Evolutionary conservation across 2,329 filamentous ascomycete species (phyloP).

Genomic region (Penicillium sp.): DNA sequence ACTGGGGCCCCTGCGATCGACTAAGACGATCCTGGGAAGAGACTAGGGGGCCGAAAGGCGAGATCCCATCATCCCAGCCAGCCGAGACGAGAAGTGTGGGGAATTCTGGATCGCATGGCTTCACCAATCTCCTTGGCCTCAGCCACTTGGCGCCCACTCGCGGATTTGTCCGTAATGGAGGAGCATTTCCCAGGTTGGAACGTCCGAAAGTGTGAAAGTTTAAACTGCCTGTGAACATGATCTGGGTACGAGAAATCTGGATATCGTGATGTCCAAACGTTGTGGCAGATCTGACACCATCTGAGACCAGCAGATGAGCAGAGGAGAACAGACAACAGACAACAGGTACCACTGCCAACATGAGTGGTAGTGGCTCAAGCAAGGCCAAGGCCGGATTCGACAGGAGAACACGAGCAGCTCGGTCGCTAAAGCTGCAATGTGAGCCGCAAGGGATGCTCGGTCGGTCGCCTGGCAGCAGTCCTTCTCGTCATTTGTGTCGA

Average conservation of each 20-base stretch:
- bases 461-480: conserved; percentile 10
- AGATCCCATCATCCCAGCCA: conserved; percentile 27
- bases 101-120: conserved; percentile 24
- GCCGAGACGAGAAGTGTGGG: conserved; percentile 27
- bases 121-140: conserved; percentile 9
- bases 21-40: conserved; percentile 20
- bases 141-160: conserved; percentile 9
- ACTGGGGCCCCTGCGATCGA: conserved; percentile 24
- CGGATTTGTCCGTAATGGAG: conserved; percentile 23
- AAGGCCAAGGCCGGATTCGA: conserved; percentile 4
- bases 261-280: background rate
- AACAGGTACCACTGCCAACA: no score
- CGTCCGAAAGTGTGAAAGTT: background rate
- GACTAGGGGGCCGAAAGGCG: conserved; percentile 14
- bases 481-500: conserved; percentile 6
- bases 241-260: background rate
- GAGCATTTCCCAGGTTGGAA: background rate
- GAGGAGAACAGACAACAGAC: no score
- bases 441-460: conserved; percentile 27
- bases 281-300: background rate
- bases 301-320: no score
- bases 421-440: conserved; percentile 20
- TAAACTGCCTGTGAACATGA: no score
- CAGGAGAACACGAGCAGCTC: conserved; percentile 18
- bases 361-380: no score